A percentile compares a stretch with the other conserved stretches of the same genome.
These are phyloP conservation scores for Comarum palustre DNA, from an alignment of 306 rosid species.

Conservation along the genomic window DNA sequence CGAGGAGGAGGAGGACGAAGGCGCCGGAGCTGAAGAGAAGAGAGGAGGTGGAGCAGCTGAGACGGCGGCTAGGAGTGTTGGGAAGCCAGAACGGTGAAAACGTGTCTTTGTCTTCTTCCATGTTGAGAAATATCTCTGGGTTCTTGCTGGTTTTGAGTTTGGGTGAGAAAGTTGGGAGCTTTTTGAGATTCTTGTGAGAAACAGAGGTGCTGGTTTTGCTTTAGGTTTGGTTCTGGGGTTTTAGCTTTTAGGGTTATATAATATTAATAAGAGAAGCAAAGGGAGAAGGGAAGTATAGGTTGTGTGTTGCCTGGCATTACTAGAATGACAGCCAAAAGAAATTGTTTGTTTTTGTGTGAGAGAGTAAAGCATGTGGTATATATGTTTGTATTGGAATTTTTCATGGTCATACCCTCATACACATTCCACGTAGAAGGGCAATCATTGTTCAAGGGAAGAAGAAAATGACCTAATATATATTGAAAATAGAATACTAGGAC, in stretches of 20 bases:
- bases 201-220: background rate
- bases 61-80: conserved; percentile 19
- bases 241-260: conserved; percentile 2
- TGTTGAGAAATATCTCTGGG: conserved; percentile 28
- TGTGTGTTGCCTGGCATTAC: conserved; percentile 41
- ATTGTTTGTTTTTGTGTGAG: conserved; percentile 4
- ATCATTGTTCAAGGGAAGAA: background rate
- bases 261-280: background rate
- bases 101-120: conserved; percentile 43
- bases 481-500: background rate
- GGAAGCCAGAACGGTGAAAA: conserved; percentile 55
- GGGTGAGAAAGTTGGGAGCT: background rate
- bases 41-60: conserved; percentile 49
- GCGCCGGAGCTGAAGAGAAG: conserved; percentile 49
- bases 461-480: background rate
- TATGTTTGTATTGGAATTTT: background rate
- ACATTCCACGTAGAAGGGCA: conserved; percentile 1
- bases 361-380: conserved; percentile 29
- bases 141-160: background rate
- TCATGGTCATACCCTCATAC: conserved; percentile 1
- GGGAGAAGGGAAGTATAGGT: background rate
- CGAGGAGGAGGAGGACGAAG: conserved; percentile 38
- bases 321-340: conserved; percentile 39
- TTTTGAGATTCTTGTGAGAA: background rate
- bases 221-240: background rate